Evolutionary conservation across 2,329 filamentous ascomycete genomes (phyloP).

Genomic region (Penicillium sp.): DNA sequence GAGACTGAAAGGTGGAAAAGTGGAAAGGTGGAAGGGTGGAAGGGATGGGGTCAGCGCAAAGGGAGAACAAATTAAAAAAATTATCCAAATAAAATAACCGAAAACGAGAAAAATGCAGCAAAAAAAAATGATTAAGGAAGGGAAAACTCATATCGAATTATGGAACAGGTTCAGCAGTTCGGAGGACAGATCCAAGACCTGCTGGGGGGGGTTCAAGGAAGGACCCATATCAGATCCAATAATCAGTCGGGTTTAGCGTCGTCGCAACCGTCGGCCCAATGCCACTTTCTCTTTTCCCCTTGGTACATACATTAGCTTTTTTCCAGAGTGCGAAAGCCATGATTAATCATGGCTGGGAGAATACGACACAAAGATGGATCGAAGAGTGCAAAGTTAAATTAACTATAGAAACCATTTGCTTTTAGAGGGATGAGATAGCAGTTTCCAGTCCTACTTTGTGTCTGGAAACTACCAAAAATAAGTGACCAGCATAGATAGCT

Average conservation of each 20-base stretch:
- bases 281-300: conserved; percentile 3
- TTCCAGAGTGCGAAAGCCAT: background rate
- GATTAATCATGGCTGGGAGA: background rate
- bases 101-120: conserved; percentile 12
- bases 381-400: background rate
- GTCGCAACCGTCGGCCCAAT: conserved; percentile 38
- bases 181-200: conserved; percentile 31
- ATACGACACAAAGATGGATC: too few species aligned
- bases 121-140: too few species aligned
- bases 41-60: conserved; percentile 13
- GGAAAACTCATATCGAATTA: background rate
- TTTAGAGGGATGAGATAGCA: background rate
- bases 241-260: conserved; percentile 40
- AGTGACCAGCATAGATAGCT: background rate
- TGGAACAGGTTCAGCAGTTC: conserved; percentile 23
- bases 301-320: conserved; percentile 2
- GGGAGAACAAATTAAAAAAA: conserved; percentile 12
- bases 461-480: background rate
- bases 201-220: conserved; percentile 18
- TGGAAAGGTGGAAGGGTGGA: conserved; percentile 13
- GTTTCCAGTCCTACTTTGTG: too few species aligned
- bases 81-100: conserved; percentile 9
- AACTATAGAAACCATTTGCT: background rate
- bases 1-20: background rate
- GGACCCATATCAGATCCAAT: conserved; percentile 47